Conservation (phyloP, 2,329 filamentous ascomycete genomes). For the Claviceps capensis region DNA sequence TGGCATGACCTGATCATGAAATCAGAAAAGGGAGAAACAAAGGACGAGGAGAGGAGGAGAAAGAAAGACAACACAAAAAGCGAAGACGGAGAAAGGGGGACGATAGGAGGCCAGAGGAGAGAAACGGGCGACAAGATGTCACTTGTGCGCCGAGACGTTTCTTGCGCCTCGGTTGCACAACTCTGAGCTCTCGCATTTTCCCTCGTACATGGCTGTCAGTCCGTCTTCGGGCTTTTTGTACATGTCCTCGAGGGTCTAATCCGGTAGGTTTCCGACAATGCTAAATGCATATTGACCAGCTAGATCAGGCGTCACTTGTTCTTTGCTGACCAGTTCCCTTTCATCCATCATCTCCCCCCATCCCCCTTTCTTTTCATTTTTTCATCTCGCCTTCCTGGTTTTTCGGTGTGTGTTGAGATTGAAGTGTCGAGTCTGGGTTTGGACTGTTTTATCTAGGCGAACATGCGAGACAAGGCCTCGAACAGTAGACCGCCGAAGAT, state of each 20-base stretch:
- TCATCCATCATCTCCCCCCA: no score
- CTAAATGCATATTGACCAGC: no score
- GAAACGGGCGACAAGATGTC: neutral
- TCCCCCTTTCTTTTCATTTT: neutral
- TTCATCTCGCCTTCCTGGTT: neutral
- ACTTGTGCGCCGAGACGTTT: neutral
- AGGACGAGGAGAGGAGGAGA: neutral
- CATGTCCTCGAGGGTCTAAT: no score
- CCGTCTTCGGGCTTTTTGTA: no score
- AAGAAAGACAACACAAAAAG: neutral
- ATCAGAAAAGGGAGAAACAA: neutral
- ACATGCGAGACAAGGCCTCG: constrained; percentile 42
- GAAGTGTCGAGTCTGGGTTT: neutral
- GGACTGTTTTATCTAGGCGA: constrained; percentile 16
- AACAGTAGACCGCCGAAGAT: constrained; percentile 48
- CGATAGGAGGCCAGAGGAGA: neutral
- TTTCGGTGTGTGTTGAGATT: neutral
- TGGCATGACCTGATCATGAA: neutral
- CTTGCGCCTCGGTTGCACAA: no score
- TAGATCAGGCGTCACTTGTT: no score
- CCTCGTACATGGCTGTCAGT: no score
- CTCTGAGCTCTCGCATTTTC: no score
- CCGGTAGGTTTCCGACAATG: no score
- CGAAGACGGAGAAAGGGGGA: neutral
- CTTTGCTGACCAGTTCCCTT: no score